Evolutionary conservation across 2,329 filamentous ascomycete species (phyloP).

Genomic region (Aspergillus novoparasiticus): DNA sequence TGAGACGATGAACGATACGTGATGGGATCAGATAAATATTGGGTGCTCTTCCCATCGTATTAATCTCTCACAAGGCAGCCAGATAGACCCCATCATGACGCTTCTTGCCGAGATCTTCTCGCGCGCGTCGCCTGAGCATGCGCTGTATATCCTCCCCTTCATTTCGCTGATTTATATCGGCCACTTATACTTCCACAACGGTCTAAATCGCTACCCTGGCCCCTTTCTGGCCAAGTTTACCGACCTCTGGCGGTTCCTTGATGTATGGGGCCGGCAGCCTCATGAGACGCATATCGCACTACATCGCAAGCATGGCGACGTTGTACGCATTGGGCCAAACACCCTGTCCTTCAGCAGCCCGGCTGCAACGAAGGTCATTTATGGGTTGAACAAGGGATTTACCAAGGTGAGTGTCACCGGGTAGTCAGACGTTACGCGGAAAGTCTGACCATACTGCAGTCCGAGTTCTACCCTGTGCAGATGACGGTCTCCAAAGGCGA

Average conservation of each 20-base stretch:
- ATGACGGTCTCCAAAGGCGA: constrained; percentile 71
- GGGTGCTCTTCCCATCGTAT: background rate
- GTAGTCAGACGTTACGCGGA: no score
- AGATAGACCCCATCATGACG: background rate
- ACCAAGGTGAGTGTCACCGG: constrained; percentile 59
- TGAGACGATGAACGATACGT: background rate
- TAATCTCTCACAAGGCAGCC: background rate
- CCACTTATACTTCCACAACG: constrained; percentile 34
- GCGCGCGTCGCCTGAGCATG: background rate
- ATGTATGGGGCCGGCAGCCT: constrained; percentile 65
- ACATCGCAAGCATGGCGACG: constrained; percentile 71
- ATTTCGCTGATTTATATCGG: background rate
- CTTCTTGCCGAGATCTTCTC: background rate
- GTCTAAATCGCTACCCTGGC: constrained; percentile 57
- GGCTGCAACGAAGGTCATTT: constrained; percentile 73
- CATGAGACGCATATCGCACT: constrained; percentile 69
- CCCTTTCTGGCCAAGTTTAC: constrained; percentile 68
- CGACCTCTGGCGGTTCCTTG: constrained; percentile 74
- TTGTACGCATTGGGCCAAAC: constrained; percentile 76
- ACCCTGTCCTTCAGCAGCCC: constrained; percentile 72
- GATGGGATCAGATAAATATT: background rate
- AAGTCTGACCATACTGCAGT: constrained; percentile 37
- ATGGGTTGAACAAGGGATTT: constrained; percentile 80
- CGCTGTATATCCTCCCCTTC: background rate
- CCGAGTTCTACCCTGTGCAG: constrained; percentile 79